phyloP scores from a whole-genome alignment of 129 eudicot genomes.

The Mikania micrantha region DNA sequence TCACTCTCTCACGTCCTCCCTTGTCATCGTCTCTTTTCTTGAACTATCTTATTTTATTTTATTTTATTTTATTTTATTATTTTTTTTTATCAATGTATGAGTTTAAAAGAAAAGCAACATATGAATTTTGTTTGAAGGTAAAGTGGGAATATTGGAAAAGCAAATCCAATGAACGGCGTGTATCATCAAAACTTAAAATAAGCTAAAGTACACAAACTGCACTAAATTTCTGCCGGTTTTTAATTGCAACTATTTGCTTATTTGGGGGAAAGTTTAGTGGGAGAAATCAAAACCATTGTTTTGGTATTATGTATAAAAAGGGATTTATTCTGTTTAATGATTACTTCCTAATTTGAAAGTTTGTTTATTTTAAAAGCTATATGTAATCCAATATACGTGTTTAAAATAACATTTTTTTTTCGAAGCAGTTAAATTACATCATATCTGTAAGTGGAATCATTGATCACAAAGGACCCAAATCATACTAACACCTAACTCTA shows the following conservation, averaged over 20 bases:
- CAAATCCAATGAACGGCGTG: constrained; percentile 23
- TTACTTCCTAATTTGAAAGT: background rate
- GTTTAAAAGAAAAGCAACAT: constrained; percentile 11
- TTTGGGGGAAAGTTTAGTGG: background rate
- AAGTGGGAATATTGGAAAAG: constrained; percentile 21
- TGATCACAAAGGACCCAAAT: too few relatives aligned
- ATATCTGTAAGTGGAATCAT: too few relatives aligned
- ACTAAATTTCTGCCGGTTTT: constrained; percentile 10
- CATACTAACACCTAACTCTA: too few relatives aligned
- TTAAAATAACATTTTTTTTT: too few relatives aligned
- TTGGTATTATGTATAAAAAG: background rate
- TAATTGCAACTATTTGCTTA: background rate
- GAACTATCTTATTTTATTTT: too few relatives aligned
- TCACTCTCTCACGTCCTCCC: too few relatives aligned
- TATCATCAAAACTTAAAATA: background rate
- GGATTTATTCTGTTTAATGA: background rate
- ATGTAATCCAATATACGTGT: too few relatives aligned
- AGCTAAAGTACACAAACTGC: background rate
- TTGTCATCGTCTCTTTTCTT: too few relatives aligned
- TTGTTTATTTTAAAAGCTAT: too few relatives aligned
- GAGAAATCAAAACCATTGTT: background rate
- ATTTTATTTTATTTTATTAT: too few relatives aligned
- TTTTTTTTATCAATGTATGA: too few relatives aligned
- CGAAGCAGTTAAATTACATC: too few relatives aligned
- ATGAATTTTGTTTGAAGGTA: constrained; percentile 9